Conservation (phyloP, 2,329 filamentous ascomycete species). For the Fusarium sacchari region DNA sequence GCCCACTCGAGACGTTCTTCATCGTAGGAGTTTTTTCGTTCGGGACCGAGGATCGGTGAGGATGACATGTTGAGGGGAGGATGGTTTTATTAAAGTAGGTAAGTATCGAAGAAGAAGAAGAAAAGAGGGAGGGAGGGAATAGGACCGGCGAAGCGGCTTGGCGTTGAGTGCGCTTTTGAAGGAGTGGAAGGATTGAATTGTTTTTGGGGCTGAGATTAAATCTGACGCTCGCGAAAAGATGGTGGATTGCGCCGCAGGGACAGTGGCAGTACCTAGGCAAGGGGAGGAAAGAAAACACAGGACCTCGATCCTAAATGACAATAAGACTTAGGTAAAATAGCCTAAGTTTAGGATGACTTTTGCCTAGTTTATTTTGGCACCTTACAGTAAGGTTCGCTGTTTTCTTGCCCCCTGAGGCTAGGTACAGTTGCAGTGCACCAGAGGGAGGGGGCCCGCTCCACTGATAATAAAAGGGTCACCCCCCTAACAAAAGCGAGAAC, state of each 20-base stretch:
- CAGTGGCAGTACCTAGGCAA: neutral
- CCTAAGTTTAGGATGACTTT: too few relatives aligned
- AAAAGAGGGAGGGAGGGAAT: neutral
- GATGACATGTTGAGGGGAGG: slow-evolving; percentile 2
- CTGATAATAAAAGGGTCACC: too few relatives aligned
- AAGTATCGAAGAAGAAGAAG: neutral
- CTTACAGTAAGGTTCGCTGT: too few relatives aligned
- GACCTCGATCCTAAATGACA: too few relatives aligned
- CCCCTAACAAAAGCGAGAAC: neutral
- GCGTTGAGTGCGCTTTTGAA: neutral
- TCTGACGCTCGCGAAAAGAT: neutral
- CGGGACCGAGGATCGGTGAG: slow-evolving; percentile 21
- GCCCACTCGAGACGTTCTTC: slow-evolving; percentile 42
- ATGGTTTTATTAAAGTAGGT: neutral
- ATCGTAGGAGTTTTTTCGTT: slow-evolving; percentile 33
- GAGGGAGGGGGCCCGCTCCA: neutral
- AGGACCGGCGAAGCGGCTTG: neutral
- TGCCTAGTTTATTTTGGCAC: too few relatives aligned
- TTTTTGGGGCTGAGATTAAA: neutral
- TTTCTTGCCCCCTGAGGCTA: too few relatives aligned
- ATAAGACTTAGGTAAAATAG: too few relatives aligned
- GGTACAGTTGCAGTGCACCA: neutral
- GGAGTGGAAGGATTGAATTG: slow-evolving; percentile 12
- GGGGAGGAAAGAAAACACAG: too few relatives aligned
- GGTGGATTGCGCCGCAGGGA: neutral